These are phyloP conservation scores for Pseudocercospora ulei DNA, from an alignment of 2,329 filamentous ascomycete species.

Conservation along the genomic window DNA sequence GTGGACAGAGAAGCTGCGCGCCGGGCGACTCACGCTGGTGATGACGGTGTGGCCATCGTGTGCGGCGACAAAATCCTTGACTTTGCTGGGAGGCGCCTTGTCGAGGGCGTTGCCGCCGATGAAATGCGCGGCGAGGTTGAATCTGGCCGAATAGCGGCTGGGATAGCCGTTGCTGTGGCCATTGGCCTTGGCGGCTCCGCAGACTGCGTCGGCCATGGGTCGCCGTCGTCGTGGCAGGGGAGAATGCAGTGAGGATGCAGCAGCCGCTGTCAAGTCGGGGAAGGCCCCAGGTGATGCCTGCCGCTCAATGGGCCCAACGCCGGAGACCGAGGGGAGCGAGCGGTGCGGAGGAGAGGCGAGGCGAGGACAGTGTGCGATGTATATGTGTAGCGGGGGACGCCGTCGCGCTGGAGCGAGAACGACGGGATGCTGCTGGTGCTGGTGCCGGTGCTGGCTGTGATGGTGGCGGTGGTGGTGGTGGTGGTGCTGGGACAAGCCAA, in stretches of 20 bases:
- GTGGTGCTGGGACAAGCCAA: background rate
- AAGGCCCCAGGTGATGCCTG: too few relatives aligned
- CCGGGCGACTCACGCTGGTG: slow-evolving; percentile 65
- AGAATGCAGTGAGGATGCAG: slow-evolving; percentile 10
- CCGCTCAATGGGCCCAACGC: too few relatives aligned
- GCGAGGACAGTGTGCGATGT: too few relatives aligned
- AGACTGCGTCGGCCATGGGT: slow-evolving; percentile 37
- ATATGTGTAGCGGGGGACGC: too few relatives aligned
- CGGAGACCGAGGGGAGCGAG: too few relatives aligned
- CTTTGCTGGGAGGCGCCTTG: slow-evolving; percentile 69
- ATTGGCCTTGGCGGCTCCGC: slow-evolving; percentile 33
- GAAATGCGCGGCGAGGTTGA: slow-evolving; percentile 82
- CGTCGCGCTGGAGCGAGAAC: slow-evolving; percentile 3
- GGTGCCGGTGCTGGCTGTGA: background rate
- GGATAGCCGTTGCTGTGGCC: slow-evolving; percentile 44
- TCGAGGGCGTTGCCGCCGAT: slow-evolving; percentile 86
- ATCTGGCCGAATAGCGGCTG: slow-evolving; percentile 66
- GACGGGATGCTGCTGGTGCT: slow-evolving; percentile 1
- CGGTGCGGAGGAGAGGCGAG: too few relatives aligned
- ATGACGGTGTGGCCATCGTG: slow-evolving; percentile 96
- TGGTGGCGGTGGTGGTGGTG: background rate
- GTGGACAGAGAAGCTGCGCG: background rate
- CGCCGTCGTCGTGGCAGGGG: slow-evolving; percentile 28
- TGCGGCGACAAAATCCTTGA: slow-evolving; percentile 89
- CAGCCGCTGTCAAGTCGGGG: too few relatives aligned